These are phyloP conservation scores for Fusarium poae DNA, from an alignment of 2,329 filamentous ascomycete genomes.

Conservation along the genomic window DNA sequence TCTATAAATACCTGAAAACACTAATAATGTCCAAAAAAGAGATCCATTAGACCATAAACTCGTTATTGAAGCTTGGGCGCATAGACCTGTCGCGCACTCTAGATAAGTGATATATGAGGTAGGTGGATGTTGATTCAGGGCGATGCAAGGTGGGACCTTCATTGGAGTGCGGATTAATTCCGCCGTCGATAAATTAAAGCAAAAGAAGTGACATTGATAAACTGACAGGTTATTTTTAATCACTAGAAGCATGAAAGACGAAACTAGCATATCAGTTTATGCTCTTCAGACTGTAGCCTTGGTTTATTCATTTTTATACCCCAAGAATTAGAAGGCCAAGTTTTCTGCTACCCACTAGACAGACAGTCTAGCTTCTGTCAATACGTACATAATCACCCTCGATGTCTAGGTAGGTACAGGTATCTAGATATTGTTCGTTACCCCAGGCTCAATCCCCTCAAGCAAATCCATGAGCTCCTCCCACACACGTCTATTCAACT, in stretches of 20 bases:
- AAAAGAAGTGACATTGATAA: too few relatives aligned
- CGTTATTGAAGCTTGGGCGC: slow-evolving; percentile 18
- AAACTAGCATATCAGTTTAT: too few relatives aligned
- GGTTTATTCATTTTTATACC: too few relatives aligned
- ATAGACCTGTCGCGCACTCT: slow-evolving; percentile 33
- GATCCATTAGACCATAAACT: background rate
- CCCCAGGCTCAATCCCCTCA: slow-evolving; percentile 58
- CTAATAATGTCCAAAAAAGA: background rate
- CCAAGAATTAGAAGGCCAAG: too few relatives aligned
- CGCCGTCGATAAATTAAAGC: background rate
- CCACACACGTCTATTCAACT: slow-evolving; percentile 56
- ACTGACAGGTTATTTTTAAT: too few relatives aligned
- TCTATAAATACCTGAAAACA: background rate
- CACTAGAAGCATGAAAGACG: too few relatives aligned
- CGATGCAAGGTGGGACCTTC: slow-evolving; percentile 30
- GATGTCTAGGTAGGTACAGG: too few relatives aligned
- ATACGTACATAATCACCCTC: too few relatives aligned
- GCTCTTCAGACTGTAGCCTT: too few relatives aligned
- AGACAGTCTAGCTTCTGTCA: too few relatives aligned
- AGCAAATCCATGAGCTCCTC: slow-evolving; percentile 59
- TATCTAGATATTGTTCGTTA: slow-evolving; percentile 54
- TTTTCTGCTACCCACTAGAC: too few relatives aligned
- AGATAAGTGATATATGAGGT: background rate
- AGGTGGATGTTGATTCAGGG: slow-evolving; percentile 1
- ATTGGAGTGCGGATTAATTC: slow-evolving; percentile 32